Evolutionary conservation across 139 green algal species (phyloP).

Genomic region (Pleodorina starrii): DNA sequence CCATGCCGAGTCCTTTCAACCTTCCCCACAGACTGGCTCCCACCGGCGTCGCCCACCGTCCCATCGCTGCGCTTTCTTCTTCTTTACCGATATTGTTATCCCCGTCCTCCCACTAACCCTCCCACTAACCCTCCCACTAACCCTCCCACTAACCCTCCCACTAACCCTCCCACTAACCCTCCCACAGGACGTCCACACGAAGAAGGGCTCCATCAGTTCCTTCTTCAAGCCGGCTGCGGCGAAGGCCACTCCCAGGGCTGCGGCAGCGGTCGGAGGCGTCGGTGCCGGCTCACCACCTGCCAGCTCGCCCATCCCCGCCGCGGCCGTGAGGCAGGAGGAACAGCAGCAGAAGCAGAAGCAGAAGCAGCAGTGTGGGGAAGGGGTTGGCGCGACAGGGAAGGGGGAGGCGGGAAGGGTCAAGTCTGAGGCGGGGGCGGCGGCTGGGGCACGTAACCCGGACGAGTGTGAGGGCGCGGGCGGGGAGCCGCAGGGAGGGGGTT

Average conservation of each 20-base stretch:
- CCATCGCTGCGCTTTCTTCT: background rate
- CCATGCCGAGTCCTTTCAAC: too few relatives aligned
- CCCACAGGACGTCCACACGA: constrained; percentile 59
- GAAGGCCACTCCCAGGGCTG: background rate
- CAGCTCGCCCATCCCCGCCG: too few relatives aligned
- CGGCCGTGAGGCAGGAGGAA: background rate
- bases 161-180: background rate
- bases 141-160: background rate
- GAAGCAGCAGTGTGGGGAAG: background rate
- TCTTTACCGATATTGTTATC: background rate
- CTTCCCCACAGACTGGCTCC: too few relatives aligned
- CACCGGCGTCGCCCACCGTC: too few relatives aligned
- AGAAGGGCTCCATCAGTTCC: constrained; percentile 57
- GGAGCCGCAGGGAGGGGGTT: background rate
- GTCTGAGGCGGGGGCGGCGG: background rate
- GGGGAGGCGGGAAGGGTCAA: background rate
- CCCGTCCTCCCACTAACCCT: background rate
- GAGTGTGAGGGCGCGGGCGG: background rate
- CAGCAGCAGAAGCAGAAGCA: background rate
- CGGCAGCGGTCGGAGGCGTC: background rate
- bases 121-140: background rate
- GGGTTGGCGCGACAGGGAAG: background rate
- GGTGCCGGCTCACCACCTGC: background rate
- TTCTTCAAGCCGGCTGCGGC: constrained; percentile 56
- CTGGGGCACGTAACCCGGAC: background rate